Conservation (phyloP, 805 yeast species). For the Ogataea paraovalis region DNA sequence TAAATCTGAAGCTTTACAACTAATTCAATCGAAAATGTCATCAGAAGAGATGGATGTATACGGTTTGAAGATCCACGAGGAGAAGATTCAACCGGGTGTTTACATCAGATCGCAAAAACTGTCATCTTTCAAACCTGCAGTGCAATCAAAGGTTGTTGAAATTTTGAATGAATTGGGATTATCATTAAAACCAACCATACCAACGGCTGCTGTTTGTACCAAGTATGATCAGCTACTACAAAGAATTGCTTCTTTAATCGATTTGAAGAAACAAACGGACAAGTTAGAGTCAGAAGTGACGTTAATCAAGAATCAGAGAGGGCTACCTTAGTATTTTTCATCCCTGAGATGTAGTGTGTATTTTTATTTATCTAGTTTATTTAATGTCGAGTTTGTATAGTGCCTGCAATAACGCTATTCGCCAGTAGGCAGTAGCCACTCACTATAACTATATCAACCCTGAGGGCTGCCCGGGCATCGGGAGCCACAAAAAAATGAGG, state of each 20-base stretch:
- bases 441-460: not conserved
- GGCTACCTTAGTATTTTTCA: too few species aligned
- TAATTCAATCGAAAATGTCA: conserved; percentile 54
- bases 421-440: too few species aligned
- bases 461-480: not conserved
- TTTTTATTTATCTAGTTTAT: not conserved
- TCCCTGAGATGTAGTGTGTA: not conserved
- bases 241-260: conserved; percentile 67
- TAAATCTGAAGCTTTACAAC: conserved; percentile 27
- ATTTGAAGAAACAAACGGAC: conserved; percentile 81
- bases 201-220: conserved; percentile 72
- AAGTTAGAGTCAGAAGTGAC: conserved; percentile 77
- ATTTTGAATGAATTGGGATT: conserved; percentile 75
- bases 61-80: conserved; percentile 78
- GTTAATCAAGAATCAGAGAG: conserved; percentile 37
- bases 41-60: conserved; percentile 78
- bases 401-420: not conserved
- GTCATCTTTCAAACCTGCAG: conserved; percentile 72
- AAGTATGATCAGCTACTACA: conserved; percentile 73
- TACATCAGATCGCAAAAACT: conserved; percentile 74
- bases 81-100: conserved; percentile 75
- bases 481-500: too few species aligned
- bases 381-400: not conserved
- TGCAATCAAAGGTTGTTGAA: conserved; percentile 56
- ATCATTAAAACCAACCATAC: conserved; percentile 81